phyloP scores from a whole-genome alignment of 2,329 filamentous ascomycete genomes.

The Monascus ruber region DNA sequence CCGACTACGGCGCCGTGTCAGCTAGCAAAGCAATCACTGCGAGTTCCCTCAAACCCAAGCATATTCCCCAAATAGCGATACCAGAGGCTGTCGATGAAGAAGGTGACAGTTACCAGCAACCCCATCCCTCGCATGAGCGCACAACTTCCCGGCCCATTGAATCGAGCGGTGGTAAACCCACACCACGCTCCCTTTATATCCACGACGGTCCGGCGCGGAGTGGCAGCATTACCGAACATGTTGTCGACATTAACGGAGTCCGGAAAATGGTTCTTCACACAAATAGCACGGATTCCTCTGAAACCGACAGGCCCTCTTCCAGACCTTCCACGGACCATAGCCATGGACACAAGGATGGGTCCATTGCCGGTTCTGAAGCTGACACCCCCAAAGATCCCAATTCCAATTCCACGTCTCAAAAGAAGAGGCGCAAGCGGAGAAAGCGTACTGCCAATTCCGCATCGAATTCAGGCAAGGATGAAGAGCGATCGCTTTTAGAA shows the following conservation, averaged over 20 bases:
- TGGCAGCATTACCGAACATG: conserved; percentile 67
- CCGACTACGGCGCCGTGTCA: background rate
- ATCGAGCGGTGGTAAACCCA: background rate
- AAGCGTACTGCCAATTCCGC: background rate
- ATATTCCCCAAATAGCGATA: conserved; percentile 17
- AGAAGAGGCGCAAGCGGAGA: background rate
- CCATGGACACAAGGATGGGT: too few species aligned
- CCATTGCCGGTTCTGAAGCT: too few species aligned
- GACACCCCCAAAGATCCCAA: too few species aligned
- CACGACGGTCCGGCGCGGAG: conserved; percentile 49
- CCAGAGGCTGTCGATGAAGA: conserved; percentile 21
- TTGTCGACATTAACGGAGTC: conserved; percentile 62
- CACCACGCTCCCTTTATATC: conserved; percentile 12
- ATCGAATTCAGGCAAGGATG: background rate
- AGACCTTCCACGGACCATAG: too few species aligned
- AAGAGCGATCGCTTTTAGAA: conserved; percentile 6
- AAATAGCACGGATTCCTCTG: conserved; percentile 44
- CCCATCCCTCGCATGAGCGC: too few species aligned
- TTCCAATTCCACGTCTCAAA: background rate
- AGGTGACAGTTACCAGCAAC: conserved; percentile 6
- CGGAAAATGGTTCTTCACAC: conserved; percentile 66
- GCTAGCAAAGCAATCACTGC: conserved; percentile 15
- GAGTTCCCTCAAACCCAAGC: conserved; percentile 11
- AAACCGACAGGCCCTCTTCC: conserved; percentile 11
- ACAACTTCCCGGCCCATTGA: background rate